Conservation (phyloP, 78 protist genomes). For the Pigoraptor vietnamica region DNA sequence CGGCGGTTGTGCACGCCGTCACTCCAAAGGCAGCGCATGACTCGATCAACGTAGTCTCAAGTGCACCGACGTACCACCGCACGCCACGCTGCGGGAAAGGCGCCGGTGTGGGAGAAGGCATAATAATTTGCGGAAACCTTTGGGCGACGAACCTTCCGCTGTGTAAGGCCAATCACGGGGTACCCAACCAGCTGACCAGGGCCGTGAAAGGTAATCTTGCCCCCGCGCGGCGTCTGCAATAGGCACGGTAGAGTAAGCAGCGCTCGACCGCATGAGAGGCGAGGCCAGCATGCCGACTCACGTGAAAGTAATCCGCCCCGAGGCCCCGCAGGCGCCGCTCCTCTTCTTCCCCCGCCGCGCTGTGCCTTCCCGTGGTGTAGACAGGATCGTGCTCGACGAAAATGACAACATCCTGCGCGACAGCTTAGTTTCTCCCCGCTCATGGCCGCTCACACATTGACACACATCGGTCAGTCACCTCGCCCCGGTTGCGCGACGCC, state of each 20-base stretch:
- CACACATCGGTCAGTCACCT: background rate
- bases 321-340: background rate
- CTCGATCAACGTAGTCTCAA: slow-evolving; percentile 16
- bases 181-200: slow-evolving; percentile 56
- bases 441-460: background rate
- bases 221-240: slow-evolving; percentile 31
- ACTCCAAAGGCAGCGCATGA: background rate
- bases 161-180: slow-evolving; percentile 17
- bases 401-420: background rate
- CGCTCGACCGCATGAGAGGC: too few relatives aligned
- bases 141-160: background rate
- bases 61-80: slow-evolving; percentile 8
- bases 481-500: background rate
- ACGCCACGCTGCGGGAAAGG: background rate
- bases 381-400: background rate
- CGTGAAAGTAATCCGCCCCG: background rate
- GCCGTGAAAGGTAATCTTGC: slow-evolving; percentile 45
- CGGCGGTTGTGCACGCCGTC: background rate
- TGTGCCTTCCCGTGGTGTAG: background rate
- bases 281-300: too few relatives aligned
- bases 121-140: too few relatives aligned
- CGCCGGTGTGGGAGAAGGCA: too few relatives aligned
- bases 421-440: background rate
- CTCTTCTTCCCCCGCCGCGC: background rate
- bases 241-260: background rate